phyloP scores from a whole-genome alignment of 2,329 filamentous ascomycete species.

The Paracorniculantispora psalliotae region DNA sequence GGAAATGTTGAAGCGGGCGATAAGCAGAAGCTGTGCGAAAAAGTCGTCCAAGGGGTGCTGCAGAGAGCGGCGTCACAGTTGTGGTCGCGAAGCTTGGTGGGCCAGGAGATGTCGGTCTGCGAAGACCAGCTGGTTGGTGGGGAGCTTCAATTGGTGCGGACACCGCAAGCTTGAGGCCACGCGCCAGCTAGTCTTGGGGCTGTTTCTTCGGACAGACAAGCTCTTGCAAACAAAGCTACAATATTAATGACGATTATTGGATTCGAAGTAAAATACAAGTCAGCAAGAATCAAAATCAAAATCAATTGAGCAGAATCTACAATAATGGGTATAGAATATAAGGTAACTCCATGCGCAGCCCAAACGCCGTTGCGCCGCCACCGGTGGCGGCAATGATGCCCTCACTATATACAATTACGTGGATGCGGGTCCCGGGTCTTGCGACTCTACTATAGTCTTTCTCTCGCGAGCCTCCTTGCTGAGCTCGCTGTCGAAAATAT shows the following conservation, averaged over 20 bases:
- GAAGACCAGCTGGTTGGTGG: not conserved
- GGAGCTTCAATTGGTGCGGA: conserved; percentile 1
- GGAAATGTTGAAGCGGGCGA: not conserved
- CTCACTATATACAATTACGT: conserved; percentile 19
- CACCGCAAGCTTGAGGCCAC: not conserved
- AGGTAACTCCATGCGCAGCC: not conserved
- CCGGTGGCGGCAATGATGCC: not conserved
- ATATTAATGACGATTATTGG: too few relatives aligned
- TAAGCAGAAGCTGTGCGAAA: not conserved
- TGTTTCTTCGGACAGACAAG: too few relatives aligned
- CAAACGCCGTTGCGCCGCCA: not conserved
- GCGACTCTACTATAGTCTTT: conserved; percentile 24
- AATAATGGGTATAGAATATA: not conserved
- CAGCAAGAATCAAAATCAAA: too few relatives aligned
- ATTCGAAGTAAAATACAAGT: too few relatives aligned
- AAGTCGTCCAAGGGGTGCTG: not conserved
- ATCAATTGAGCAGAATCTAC: too few relatives aligned
- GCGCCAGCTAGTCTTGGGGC: not conserved
- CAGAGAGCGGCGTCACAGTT: conserved; percentile 1
- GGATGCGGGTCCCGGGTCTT: conserved; percentile 20
- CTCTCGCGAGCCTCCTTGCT: conserved; percentile 46
- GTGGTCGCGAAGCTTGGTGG: conserved; percentile 8
- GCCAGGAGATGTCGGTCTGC: conserved; percentile 7
- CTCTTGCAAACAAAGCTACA: too few relatives aligned
- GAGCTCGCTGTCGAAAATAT: conserved; percentile 60